A percentile compares a stretch with the other conserved stretches of the same genome.
Evolutionary conservation across 2,329 filamentous ascomycete species (phyloP).

Genomic region (Tolypocladium paradoxum): DNA sequence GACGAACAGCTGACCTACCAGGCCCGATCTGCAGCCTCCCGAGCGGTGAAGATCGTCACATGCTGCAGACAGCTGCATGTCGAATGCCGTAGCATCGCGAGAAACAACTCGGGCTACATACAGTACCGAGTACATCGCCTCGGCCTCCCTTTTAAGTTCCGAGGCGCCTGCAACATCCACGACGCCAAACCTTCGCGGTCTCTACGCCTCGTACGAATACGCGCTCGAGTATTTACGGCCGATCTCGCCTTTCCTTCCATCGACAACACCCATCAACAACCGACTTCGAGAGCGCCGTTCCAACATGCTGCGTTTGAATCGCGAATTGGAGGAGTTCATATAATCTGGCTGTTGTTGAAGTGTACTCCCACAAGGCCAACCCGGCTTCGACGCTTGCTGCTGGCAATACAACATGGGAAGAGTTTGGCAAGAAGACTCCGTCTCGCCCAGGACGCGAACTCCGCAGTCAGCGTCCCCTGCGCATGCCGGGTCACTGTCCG

Average conservation of each 20-base stretch:
- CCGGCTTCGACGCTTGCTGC: not conserved
- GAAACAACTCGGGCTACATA: not conserved
- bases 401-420: constrained; percentile 2
- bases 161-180: not conserved
- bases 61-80: not conserved
- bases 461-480: constrained; percentile 5
- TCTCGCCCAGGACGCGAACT: constrained; percentile 8
- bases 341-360: not conserved
- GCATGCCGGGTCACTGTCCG: constrained; percentile 3
- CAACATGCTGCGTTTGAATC: not conserved
- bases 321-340: not conserved
- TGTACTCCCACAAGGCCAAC: not conserved
- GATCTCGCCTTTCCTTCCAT: not conserved
- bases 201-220: not conserved
- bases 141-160: not conserved
- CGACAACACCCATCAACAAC: not conserved
- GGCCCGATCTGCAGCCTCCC: not conserved
- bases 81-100: not conserved
- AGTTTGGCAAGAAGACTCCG: constrained; percentile 6
- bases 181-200: not conserved
- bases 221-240: not conserved
- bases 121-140: not conserved
- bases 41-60: not conserved
- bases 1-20: not conserved
- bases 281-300: not conserved